Percentiles rank a stretch among this genome's conserved stretches.
Conservation (phyloP, 768 basidiomycete species). For the Fomitopsis serialis region DNA sequence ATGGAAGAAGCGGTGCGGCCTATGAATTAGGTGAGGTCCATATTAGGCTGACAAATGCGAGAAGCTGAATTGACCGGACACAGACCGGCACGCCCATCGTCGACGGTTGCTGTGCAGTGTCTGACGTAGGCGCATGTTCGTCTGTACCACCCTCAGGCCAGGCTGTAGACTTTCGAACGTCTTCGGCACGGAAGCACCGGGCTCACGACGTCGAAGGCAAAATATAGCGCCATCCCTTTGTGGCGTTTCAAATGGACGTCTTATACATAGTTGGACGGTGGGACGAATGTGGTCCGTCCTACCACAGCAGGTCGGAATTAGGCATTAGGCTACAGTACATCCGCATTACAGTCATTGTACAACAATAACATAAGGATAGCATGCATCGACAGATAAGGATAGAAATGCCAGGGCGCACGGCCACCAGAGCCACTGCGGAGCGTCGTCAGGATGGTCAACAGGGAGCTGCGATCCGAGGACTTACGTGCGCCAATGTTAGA, state of each 20-base stretch:
- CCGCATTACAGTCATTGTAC: conserved; percentile 1
- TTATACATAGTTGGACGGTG: neutral
- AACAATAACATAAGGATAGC: conserved; percentile 1
- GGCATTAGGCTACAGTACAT: neutral
- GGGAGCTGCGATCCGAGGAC: neutral
- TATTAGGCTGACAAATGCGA: neutral
- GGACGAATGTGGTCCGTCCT: neutral
- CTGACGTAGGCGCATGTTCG: neutral
- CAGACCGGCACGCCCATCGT: neutral
- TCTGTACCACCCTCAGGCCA: neutral
- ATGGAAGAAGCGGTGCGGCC: conserved; percentile 43
- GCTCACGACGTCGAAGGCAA: neutral
- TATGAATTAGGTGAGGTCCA: neutral
- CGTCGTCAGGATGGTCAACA: neutral
- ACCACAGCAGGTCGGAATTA: neutral
- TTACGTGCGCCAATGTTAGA: neutral
- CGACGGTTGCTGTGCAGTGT: neutral
- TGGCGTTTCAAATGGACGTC: neutral
- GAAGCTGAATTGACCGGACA: neutral
- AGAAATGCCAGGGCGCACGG: neutral
- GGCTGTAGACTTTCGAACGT: too few relatives aligned
- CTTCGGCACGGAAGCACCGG: neutral
- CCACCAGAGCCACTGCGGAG: neutral
- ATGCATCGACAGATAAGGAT: conserved; percentile 3
- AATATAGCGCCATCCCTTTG: neutral